phyloP scores from a whole-genome alignment of 2,329 filamentous ascomycete species.

The Cyphellophora attinorum region DNA sequence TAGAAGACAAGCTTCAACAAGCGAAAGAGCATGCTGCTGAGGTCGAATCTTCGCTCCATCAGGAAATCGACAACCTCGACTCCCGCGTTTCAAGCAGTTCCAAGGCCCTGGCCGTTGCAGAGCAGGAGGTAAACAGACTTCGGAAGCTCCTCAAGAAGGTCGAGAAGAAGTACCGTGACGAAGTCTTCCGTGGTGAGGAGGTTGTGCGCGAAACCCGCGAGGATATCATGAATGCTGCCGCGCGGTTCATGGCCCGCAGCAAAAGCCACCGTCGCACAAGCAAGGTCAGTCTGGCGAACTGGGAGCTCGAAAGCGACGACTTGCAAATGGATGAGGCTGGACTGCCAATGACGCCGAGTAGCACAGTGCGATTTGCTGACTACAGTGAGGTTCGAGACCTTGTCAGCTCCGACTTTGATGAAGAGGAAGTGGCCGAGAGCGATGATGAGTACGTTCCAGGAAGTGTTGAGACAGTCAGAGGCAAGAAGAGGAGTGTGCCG shows the following conservation, averaged over 20 bases:
- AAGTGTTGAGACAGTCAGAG: slow-evolving; percentile 13
- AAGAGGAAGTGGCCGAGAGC: background rate
- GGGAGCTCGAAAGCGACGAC: slow-evolving; percentile 27
- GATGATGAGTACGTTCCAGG: slow-evolving; percentile 7
- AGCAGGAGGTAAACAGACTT: slow-evolving; percentile 27
- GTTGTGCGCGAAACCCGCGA: slow-evolving; percentile 27
- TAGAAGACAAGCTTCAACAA: slow-evolving; percentile 25
- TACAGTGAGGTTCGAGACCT: slow-evolving; percentile 18
- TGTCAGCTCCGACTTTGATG: slow-evolving; percentile 3
- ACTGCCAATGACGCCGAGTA: slow-evolving; percentile 34
- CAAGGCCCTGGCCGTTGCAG: slow-evolving; percentile 27
- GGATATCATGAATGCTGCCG: slow-evolving; percentile 24
- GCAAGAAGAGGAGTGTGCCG: slow-evolving; percentile 9
- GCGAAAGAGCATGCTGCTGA: slow-evolving; percentile 25
- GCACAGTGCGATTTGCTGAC: slow-evolving; percentile 31
- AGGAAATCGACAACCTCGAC: slow-evolving; percentile 29
- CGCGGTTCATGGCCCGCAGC: slow-evolving; percentile 19
- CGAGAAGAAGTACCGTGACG: slow-evolving; percentile 26
- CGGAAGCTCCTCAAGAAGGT: slow-evolving; percentile 26
- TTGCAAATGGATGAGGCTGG: slow-evolving; percentile 21
- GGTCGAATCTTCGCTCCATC: slow-evolving; percentile 19
- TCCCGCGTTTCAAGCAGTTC: slow-evolving; percentile 30
- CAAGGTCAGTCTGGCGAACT: slow-evolving; percentile 30
- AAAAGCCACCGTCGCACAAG: slow-evolving; percentile 19
- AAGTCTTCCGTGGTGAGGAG: slow-evolving; percentile 27